Evolutionary conservation across 2,329 filamentous ascomycete genomes (phyloP).

Genomic region (Ascocoryne sarcoides): DNA sequence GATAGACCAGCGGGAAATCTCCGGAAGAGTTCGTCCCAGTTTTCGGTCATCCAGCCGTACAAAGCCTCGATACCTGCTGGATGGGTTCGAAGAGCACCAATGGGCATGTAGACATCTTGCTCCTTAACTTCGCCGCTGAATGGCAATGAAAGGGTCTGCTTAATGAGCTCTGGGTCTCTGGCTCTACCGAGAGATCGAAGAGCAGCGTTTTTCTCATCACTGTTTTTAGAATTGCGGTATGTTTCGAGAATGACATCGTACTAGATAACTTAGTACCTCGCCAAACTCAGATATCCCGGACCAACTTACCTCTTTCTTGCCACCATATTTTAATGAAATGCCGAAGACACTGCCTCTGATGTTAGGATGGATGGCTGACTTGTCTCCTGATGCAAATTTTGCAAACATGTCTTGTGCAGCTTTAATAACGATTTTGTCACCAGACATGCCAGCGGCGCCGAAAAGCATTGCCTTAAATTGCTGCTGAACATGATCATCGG

Average conservation of each 20-base stretch:
- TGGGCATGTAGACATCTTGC: conserved; percentile 88
- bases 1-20: conserved; percentile 78
- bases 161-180: conserved; percentile 68
- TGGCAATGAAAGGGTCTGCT: conserved; percentile 68
- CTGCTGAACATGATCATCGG: conserved; percentile 81
- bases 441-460: conserved; percentile 68
- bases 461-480: conserved; percentile 94
- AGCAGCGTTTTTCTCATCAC: conserved; percentile 86
- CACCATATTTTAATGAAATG: conserved; percentile 76
- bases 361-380: conserved; percentile 80
- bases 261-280: conserved; percentile 30
- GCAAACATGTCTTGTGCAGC: conserved; percentile 86
- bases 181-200: conserved; percentile 75
- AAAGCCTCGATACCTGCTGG: conserved; percentile 70
- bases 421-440: conserved; percentile 68
- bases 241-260: conserved; percentile 71
- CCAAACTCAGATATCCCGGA: background rate
- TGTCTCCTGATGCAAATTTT: conserved; percentile 73
- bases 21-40: conserved; percentile 79
- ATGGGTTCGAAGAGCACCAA: conserved; percentile 69
- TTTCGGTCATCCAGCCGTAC: conserved; percentile 74
- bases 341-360: conserved; percentile 79
- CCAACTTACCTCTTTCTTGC: conserved; percentile 63
- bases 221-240: conserved; percentile 65
- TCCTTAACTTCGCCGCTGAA: conserved; percentile 79